Evolutionary conservation across 2,329 filamentous ascomycete species (phyloP).

Genomic region (Pseudogymnoascus sp.): DNA sequence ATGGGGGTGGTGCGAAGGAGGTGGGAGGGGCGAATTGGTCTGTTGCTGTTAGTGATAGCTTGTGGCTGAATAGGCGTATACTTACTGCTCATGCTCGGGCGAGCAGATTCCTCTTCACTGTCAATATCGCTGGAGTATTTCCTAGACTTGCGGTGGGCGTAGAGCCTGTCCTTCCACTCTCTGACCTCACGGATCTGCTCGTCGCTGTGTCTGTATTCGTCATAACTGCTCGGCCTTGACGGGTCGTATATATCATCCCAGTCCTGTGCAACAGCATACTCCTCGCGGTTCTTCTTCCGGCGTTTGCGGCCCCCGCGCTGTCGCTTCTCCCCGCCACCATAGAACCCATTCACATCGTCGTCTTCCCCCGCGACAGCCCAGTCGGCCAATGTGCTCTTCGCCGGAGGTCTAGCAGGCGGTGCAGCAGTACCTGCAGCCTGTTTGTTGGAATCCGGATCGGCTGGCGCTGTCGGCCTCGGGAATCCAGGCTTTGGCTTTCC

Average conservation of each 20-base stretch:
- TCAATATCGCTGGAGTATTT: slow-evolving; percentile 38
- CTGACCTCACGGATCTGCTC: slow-evolving; percentile 71
- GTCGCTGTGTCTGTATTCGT: slow-evolving; percentile 76
- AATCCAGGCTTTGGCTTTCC: slow-evolving; percentile 55
- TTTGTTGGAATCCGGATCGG: slow-evolving; percentile 17
- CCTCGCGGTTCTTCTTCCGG: slow-evolving; percentile 65
- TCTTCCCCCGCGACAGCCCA: slow-evolving; percentile 74
- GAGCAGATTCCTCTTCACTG: slow-evolving; percentile 37
- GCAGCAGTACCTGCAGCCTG: slow-evolving; percentile 25
- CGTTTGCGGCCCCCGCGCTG: slow-evolving; percentile 58
- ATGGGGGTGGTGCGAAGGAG: slow-evolving; percentile 18
- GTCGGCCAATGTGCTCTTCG: slow-evolving; percentile 67
- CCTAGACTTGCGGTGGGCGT: slow-evolving; percentile 54
- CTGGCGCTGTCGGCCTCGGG: slow-evolving; percentile 34
- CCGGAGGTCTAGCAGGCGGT: slow-evolving; percentile 32
- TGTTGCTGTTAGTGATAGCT: slow-evolving; percentile 25
- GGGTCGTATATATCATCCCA: slow-evolving; percentile 94
- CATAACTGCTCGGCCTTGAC: slow-evolving; percentile 69
- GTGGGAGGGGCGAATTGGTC: slow-evolving; percentile 55
- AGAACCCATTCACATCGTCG: slow-evolving; percentile 62
- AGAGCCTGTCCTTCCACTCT: slow-evolving; percentile 79
- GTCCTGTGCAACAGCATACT: slow-evolving; percentile 53
- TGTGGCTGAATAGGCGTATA: neutral
- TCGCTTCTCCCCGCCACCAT: slow-evolving; percentile 54
- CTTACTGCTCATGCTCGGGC: slow-evolving; percentile 38